Conservation (phyloP, 2,329 filamentous ascomycete genomes). For the Didymella exigua region DNA sequence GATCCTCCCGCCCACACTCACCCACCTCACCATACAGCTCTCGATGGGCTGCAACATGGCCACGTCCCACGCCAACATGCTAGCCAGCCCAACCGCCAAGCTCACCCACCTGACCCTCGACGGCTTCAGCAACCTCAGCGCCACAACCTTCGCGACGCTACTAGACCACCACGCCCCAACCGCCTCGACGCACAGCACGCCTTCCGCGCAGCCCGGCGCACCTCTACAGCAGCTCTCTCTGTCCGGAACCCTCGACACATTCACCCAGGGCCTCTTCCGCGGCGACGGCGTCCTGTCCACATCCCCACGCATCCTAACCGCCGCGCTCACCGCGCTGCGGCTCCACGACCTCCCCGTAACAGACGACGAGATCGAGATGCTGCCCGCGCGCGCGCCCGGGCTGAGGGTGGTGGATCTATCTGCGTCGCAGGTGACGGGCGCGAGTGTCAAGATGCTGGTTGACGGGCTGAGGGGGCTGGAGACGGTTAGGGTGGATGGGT, state of each 20-base stretch:
- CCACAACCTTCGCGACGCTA: constrained; percentile 12
- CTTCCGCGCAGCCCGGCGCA: background rate
- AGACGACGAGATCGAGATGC: constrained; percentile 41
- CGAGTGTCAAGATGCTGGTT: constrained; percentile 48
- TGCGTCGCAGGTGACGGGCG: constrained; percentile 48
- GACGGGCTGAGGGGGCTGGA: constrained; percentile 35
- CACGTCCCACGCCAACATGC: background rate
- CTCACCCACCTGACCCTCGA: constrained; percentile 29
- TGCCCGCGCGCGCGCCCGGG: constrained; percentile 25
- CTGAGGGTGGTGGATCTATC: constrained; percentile 45
- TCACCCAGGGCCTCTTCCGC: constrained; percentile 10
- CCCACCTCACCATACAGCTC: constrained; percentile 18
- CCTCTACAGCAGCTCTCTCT: constrained; percentile 14
- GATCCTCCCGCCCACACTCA: constrained; percentile 25
- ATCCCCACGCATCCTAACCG: constrained; percentile 34
- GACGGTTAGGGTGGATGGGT: constrained; percentile 44
- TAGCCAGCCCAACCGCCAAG: constrained; percentile 3
- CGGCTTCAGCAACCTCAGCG: constrained; percentile 14
- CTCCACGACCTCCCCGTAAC: constrained; percentile 24
- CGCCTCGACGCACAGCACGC: too few species aligned
- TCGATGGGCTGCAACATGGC: background rate
- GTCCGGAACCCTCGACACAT: constrained; percentile 2
- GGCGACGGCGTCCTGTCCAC: background rate
- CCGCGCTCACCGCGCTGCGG: constrained; percentile 21
- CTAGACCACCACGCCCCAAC: constrained; percentile 18